These are phyloP conservation scores for Dioszegia hungarica DNA, from an alignment of 768 basidiomycete genomes.

Conservation along the genomic window DNA sequence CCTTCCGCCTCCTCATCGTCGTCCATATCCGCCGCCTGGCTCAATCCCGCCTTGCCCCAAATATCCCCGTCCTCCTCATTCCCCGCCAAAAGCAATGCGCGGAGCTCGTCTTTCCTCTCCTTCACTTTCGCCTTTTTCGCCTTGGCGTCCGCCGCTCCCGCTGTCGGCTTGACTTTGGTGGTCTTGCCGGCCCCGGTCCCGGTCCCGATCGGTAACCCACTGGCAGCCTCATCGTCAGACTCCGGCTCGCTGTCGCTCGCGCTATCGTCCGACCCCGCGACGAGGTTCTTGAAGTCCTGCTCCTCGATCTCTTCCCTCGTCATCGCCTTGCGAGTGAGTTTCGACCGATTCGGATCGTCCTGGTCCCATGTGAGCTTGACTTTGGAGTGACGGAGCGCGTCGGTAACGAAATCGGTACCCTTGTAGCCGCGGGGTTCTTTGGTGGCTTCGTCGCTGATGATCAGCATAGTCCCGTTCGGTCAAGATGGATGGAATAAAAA, in stretches of 20 bases:
- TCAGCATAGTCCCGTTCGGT: neutral
- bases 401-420: conserved; percentile 83
- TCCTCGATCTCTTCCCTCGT: conserved; percentile 84
- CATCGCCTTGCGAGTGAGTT: conserved; percentile 70
- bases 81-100: conserved; percentile 68
- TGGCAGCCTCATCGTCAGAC: neutral
- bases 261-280: conserved; percentile 62
- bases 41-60: conserved; percentile 61
- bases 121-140: conserved; percentile 50
- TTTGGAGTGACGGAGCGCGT: conserved; percentile 93
- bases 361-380: conserved; percentile 98
- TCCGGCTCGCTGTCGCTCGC: conserved; percentile 52
- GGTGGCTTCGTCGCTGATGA: conserved; percentile 74
- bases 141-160: conserved; percentile 36
- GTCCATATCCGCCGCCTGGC: conserved; percentile 1
- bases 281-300: conserved; percentile 75
- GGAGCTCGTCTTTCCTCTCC: conserved; percentile 63
- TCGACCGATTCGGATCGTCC: conserved; percentile 82
- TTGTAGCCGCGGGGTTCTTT: conserved; percentile 63
- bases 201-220: neutral
- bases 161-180: neutral
- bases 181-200: neutral
- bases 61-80: conserved; percentile 67
- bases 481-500: no score
- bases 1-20: conserved; percentile 20